Evolutionary conservation across 352 stramenopile species (phyloP).

Genomic region (Phytophthora citrophthora): DNA sequence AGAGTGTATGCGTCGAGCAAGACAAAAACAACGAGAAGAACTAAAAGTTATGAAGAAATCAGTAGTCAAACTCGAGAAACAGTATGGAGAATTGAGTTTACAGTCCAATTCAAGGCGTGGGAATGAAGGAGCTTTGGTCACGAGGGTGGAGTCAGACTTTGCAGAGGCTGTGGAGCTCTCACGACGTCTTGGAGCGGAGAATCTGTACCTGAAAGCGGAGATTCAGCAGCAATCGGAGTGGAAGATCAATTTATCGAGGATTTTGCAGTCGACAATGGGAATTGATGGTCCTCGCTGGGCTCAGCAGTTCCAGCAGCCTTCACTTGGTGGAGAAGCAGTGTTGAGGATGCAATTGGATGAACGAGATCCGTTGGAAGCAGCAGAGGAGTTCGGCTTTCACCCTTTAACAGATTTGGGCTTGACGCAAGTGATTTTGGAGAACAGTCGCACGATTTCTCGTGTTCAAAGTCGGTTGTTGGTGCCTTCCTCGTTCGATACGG

Average conservation of each 20-base stretch:
- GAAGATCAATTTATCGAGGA: constrained; percentile 36
- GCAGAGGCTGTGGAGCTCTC: constrained; percentile 30
- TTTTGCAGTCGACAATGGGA: constrained; percentile 34
- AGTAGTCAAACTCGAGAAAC: constrained; percentile 42
- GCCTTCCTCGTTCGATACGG: constrained; percentile 22
- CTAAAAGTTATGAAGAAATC: constrained; percentile 37
- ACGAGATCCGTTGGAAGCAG: constrained; percentile 29
- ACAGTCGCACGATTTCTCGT: constrained; percentile 22
- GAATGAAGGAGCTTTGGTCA: not conserved
- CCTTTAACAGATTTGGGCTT: constrained; percentile 29
- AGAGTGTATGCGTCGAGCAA: constrained; percentile 49
- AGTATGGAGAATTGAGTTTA: constrained; percentile 38
- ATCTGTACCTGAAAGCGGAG: constrained; percentile 44
- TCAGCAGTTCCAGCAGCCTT: constrained; percentile 19
- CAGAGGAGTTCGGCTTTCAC: constrained; percentile 37
- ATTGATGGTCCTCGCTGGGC: constrained; percentile 21
- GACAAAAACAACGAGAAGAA: constrained; percentile 44
- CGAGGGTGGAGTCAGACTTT: constrained; percentile 13
- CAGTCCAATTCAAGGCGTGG: not conserved
- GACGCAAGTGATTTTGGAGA: constrained; percentile 41
- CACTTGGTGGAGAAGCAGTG: constrained; percentile 6
- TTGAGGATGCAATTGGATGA: constrained; percentile 19
- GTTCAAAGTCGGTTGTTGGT: constrained; percentile 31
- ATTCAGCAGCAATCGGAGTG: constrained; percentile 45
- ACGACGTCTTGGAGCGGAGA: constrained; percentile 44